A percentile compares a stretch with the other conserved stretches of the same genome.
Conservation (phyloP, 805 yeast genomes). For the Cyberlindnera japonica region DNA sequence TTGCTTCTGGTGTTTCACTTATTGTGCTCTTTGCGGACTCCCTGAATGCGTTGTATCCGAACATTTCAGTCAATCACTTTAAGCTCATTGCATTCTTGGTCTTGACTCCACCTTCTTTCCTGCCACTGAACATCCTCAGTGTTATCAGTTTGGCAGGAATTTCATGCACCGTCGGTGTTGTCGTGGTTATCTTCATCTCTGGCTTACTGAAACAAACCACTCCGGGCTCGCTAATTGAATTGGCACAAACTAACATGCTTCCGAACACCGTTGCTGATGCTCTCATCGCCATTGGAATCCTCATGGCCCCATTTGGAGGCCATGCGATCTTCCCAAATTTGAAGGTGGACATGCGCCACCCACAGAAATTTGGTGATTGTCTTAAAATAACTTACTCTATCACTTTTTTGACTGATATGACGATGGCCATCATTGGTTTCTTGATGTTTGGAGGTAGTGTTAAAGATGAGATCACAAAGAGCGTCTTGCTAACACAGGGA, state of each 20-base stretch:
- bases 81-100: conserved; percentile 66
- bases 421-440: conserved; percentile 65
- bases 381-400: conserved; percentile 56
- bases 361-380: conserved; percentile 50
- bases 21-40: conserved; percentile 85
- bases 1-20: conserved; percentile 80
- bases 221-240: conserved; percentile 72
- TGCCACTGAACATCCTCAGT: conserved; percentile 73
- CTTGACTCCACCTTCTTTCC: conserved; percentile 75
- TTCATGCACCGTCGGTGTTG: conserved; percentile 61
- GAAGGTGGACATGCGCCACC: conserved; percentile 68
- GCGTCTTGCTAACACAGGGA: conserved; percentile 58
- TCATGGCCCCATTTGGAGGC: conserved; percentile 83
- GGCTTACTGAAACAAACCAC: conserved; percentile 57
- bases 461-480: conserved; percentile 73
- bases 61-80: conserved; percentile 48
- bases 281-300: conserved; percentile 60
- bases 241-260: conserved; percentile 63
- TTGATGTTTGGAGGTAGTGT: conserved; percentile 77
- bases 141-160: conserved; percentile 70
- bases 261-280: conserved; percentile 52
- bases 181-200: conserved; percentile 51
- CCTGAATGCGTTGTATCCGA: conserved; percentile 61
- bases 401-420: conserved; percentile 55
- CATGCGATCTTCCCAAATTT: conserved; percentile 78